Percentiles rank a stretch among this genome's conserved stretches.
phyloP scores from a whole-genome alignment of 176 grass and related monocot genomes.

The Oryza rufipogon region DNA sequence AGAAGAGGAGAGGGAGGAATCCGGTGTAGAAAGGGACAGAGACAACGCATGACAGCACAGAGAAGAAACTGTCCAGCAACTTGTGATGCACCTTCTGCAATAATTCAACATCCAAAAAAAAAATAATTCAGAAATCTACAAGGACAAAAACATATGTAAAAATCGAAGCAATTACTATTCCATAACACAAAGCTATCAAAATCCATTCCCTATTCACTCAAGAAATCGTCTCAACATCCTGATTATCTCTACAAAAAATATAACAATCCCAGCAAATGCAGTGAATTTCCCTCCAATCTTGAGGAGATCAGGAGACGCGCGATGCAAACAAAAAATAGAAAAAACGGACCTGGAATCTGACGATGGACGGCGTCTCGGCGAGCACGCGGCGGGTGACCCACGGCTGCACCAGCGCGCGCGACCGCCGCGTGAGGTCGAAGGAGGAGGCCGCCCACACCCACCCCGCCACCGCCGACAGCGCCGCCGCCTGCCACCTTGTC shows the following conservation, averaged over 20 bases:
- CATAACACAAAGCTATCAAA: background rate
- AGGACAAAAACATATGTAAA: background rate
- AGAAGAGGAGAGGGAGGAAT: constrained; percentile 94
- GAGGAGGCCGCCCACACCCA: constrained; percentile 81
- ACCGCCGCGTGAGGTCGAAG: constrained; percentile 76
- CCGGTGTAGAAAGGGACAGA: constrained; percentile 98
- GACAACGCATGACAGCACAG: constrained; percentile 80
- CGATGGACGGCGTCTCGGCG: constrained; percentile 64
- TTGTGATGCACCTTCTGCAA: constrained; percentile 70
- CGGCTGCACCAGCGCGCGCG: constrained; percentile 64
- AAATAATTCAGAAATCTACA: background rate
- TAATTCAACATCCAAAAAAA: constrained; percentile 32
- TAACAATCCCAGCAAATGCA: constrained; percentile 22
- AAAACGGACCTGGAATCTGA: constrained; percentile 67
- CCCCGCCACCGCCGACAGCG: constrained; percentile 59
- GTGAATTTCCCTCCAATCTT: background rate
- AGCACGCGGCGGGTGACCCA: constrained; percentile 72
- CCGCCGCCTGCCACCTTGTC: constrained; percentile 76
- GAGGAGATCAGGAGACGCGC: background rate
- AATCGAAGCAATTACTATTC: background rate
- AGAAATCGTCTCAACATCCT: background rate
- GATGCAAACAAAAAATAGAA: background rate
- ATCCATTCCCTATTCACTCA: background rate
- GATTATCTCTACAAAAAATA: background rate
- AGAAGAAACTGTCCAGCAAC: constrained; percentile 83